Evolutionary conservation across 2,329 filamentous ascomycete species (phyloP).

Genomic region (Ophiostoma tasmaniense): DNA sequence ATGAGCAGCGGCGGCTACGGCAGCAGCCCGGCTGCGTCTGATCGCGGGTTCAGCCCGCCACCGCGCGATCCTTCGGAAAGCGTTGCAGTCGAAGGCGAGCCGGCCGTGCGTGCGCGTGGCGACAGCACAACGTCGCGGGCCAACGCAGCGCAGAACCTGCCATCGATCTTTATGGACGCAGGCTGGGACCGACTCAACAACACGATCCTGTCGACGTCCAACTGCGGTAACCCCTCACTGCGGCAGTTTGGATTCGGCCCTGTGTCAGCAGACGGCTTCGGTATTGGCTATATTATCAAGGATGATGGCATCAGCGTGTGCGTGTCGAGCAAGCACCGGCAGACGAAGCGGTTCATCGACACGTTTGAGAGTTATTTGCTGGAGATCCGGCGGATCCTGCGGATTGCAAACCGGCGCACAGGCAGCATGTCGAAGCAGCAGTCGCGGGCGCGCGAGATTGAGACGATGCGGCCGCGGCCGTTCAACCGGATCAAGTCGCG

Average conservation of each 20-base stretch:
- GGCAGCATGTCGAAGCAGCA: slow-evolving; percentile 28
- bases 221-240: slow-evolving; percentile 92
- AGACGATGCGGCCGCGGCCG: slow-evolving; percentile 32
- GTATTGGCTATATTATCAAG: slow-evolving; percentile 99
- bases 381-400: slow-evolving; percentile 77
- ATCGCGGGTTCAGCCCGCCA: slow-evolving; percentile 55
- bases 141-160: slow-evolving; percentile 38
- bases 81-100: not conserved
- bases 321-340: slow-evolving; percentile 84
- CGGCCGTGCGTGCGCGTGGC: slow-evolving; percentile 15
- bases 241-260: slow-evolving; percentile 96
- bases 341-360: slow-evolving; percentile 84
- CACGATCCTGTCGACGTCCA: slow-evolving; percentile 92
- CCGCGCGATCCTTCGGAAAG: slow-evolving; percentile 13
- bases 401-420: slow-evolving; percentile 49
- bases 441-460: slow-evolving; percentile 47
- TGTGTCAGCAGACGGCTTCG: slow-evolving; percentile 87
- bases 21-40: slow-evolving; percentile 31
- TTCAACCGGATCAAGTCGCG: slow-evolving; percentile 55
- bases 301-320: slow-evolving; percentile 85
- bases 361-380: slow-evolving; percentile 83
- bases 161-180: slow-evolving; percentile 73
- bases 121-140: slow-evolving; percentile 22
- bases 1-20: slow-evolving; percentile 22
- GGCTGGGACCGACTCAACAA: slow-evolving; percentile 96